Percentiles rank a stretch among this genome's conserved stretches.
These are phyloP conservation scores for Chaetomium cochliodes DNA, from an alignment of 495 filamentous ascomycete genomes.

Conservation along the genomic window DNA sequence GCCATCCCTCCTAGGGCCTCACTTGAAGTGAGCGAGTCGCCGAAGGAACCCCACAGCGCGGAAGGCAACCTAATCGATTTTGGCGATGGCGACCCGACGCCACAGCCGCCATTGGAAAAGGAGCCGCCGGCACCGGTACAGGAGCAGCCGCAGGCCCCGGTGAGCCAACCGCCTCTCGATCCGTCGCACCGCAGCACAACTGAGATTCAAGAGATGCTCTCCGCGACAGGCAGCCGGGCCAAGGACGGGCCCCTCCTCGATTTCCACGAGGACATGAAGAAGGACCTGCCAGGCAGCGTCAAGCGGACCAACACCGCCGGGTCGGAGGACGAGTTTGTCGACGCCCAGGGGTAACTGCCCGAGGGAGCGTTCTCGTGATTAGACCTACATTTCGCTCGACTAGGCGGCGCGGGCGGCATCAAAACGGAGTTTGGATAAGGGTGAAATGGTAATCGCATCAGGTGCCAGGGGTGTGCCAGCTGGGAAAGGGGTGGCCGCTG, in stretches of 20 bases:
- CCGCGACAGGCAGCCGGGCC: not conserved
- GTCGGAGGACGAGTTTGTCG: constrained; percentile 38
- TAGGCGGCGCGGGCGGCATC: not conserved
- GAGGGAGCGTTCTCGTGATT: not conserved
- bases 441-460: constrained; percentile 6
- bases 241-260: constrained; percentile 46
- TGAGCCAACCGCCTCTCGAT: constrained; percentile 23
- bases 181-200: constrained; percentile 24
- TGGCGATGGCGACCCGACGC: constrained; percentile 34
- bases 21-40: constrained; percentile 11
- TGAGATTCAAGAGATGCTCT: no score
- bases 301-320: constrained; percentile 31
- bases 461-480: constrained; percentile 5
- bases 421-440: not conserved
- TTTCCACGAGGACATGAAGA: constrained; percentile 53
- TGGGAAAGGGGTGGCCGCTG: constrained; percentile 4
- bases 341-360: constrained; percentile 29
- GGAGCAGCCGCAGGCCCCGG: not conserved
- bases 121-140: not conserved
- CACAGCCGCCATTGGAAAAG: not conserved
- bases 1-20: constrained; percentile 40
- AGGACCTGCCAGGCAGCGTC: constrained; percentile 36
- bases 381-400: not conserved
- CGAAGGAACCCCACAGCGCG: constrained; percentile 9
- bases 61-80: constrained; percentile 49